phyloP scores from a whole-genome alignment of 2,329 filamentous ascomycete species.

The Phialocephala subalpina region DNA sequence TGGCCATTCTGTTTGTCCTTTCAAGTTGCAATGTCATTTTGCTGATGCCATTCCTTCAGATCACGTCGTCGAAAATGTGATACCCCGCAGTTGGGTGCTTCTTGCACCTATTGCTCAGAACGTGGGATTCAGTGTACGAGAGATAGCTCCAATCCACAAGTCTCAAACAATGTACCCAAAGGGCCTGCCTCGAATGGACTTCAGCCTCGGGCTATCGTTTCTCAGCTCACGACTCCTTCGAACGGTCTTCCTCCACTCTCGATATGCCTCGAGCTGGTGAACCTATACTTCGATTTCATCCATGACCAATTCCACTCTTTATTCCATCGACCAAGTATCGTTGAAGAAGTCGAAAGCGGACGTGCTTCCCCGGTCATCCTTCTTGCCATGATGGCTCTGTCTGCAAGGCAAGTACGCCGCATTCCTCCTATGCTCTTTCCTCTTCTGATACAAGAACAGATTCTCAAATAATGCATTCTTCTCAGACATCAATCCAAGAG shows the following conservation, averaged over 20 bases:
- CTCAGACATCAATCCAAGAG: slow-evolving; percentile 26
- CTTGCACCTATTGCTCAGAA: slow-evolving; percentile 22
- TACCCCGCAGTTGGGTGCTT: slow-evolving; percentile 13
- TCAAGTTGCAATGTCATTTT: neutral
- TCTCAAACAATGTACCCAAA: neutral
- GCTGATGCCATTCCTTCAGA: neutral
- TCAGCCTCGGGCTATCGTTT: neutral
- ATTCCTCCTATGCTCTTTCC: slow-evolving; percentile 36
- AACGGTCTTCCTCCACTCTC: slow-evolving; percentile 30
- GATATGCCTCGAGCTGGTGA: slow-evolving; percentile 32
- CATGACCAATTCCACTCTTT: slow-evolving; percentile 38
- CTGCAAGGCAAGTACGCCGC: slow-evolving; percentile 33
- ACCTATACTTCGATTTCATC: slow-evolving; percentile 37
- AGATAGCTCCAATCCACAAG: slow-evolving; percentile 14
- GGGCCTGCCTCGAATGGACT: neutral
- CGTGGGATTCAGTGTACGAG: slow-evolving; percentile 23
- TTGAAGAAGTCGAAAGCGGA: slow-evolving; percentile 24
- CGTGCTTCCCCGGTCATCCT: slow-evolving; percentile 29
- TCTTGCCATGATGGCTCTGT: slow-evolving; percentile 35
- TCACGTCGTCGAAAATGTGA: slow-evolving; percentile 24
- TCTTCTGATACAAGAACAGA: slow-evolving; percentile 10
- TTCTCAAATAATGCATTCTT: slow-evolving; percentile 34
- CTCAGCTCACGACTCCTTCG: neutral
- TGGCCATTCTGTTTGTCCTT: too few species aligned
- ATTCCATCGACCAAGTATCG: slow-evolving; percentile 36